Conservation (phyloP, 2,329 filamentous ascomycete species). For the Knufia petricola region DNA sequence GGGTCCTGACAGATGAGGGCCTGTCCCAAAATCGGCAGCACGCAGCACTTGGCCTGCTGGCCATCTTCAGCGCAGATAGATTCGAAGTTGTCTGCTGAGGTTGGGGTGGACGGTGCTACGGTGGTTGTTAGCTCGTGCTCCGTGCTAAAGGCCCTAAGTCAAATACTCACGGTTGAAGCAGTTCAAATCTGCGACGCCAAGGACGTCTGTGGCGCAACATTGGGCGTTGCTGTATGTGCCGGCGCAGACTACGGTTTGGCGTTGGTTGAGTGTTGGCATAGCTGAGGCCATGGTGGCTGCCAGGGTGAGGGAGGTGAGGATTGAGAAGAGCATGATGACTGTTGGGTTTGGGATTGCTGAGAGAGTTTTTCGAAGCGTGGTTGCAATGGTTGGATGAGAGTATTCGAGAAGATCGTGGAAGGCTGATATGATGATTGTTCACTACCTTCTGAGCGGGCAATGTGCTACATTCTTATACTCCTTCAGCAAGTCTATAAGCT, state of each 20-base stretch:
- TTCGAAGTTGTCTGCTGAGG: slow-evolving; percentile 35
- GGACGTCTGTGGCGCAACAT: slow-evolving; percentile 55
- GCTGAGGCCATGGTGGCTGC: slow-evolving; percentile 15
- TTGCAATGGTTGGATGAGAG: no score
- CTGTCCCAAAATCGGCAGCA: slow-evolving; percentile 36
- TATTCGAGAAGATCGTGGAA: not conserved
- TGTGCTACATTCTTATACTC: no score
- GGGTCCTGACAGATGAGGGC: slow-evolving; percentile 5
- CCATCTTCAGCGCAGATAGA: slow-evolving; percentile 40
- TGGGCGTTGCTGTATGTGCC: slow-evolving; percentile 30
- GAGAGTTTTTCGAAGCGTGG: not conserved
- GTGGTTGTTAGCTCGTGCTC: not conserved
- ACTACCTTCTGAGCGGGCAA: not conserved
- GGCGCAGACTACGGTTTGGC: slow-evolving; percentile 15
- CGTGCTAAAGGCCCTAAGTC: not conserved
- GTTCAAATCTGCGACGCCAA: slow-evolving; percentile 49
- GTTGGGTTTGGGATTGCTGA: slow-evolving; percentile 1
- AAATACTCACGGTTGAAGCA: slow-evolving; percentile 44
- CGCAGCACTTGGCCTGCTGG: slow-evolving; percentile 50
- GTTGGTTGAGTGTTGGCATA: slow-evolving; percentile 18
- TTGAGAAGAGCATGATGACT: slow-evolving; percentile 20
- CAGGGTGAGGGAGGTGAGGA: slow-evolving; percentile 16
- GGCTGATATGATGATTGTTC: not conserved
- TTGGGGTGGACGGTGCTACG: slow-evolving; percentile 26
- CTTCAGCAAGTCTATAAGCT: no score